These are phyloP conservation scores for Psilocybe cubensis DNA, from an alignment of 768 basidiomycete genomes.

Conservation along the genomic window DNA sequence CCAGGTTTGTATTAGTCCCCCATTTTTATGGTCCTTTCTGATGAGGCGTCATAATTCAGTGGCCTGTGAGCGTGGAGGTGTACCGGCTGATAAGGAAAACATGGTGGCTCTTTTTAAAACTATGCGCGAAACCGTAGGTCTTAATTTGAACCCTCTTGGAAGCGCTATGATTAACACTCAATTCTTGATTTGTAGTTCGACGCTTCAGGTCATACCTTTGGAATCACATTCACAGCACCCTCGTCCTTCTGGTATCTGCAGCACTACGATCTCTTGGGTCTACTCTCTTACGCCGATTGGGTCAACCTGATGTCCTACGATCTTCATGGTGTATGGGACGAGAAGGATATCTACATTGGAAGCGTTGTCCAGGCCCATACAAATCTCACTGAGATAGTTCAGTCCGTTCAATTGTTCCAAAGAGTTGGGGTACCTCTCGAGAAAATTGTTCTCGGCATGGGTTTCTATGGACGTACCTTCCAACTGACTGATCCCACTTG, in stretches of 20 bases:
- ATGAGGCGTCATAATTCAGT: not conserved
- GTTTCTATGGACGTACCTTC: slow-evolving; percentile 11
- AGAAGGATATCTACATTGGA: not conserved
- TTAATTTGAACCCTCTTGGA: not conserved
- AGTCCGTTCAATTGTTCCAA: not conserved
- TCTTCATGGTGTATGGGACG: slow-evolving; percentile 12
- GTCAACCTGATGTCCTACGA: slow-evolving; percentile 8
- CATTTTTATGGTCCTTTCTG: not conserved
- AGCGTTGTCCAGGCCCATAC: slow-evolving; percentile 3
- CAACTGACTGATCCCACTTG: not conserved
- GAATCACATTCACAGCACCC: slow-evolving; percentile 3
- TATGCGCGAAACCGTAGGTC: not conserved
- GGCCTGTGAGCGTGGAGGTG: slow-evolving; percentile 6
- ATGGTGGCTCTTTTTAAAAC: slow-evolving; percentile 1
- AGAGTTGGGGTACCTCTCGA: not conserved
- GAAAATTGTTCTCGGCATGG: not conserved
- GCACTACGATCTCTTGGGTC: slow-evolving; percentile 5
- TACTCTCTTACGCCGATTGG: slow-evolving; percentile 6
- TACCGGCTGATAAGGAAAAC: slow-evolving; percentile 6
- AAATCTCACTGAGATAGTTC: not conserved
- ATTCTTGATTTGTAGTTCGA: not conserved
- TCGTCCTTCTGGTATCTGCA: slow-evolving; percentile 11
- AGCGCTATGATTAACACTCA: not conserved
- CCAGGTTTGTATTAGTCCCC: not conserved
- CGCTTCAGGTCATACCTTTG: not conserved